A percentile compares a stretch with the other conserved stretches of the same genome.
phyloP scores from a whole-genome alignment of 2,329 filamentous ascomycete species.

The Septoria linicola region DNA sequence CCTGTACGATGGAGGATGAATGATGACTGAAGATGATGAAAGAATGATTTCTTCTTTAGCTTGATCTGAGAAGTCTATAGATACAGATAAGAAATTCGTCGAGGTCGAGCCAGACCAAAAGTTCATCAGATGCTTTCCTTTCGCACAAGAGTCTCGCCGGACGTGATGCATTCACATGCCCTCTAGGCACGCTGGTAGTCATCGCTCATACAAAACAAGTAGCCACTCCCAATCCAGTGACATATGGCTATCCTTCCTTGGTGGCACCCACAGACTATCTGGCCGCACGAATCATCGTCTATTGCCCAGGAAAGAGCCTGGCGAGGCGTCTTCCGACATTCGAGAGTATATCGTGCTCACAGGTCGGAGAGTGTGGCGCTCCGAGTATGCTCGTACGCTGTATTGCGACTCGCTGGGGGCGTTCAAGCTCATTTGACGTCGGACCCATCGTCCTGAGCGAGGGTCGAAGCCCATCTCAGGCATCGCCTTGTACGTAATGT shows the following conservation, averaged over 20 bases:
- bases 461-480: slow-evolving; percentile 11
- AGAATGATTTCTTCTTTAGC: no score
- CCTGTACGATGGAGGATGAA: neutral
- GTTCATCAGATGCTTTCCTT: neutral
- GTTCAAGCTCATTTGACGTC: slow-evolving; percentile 5
- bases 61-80: neutral
- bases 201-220: slow-evolving; percentile 1
- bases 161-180: neutral
- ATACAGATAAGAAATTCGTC: neutral
- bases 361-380: slow-evolving; percentile 5
- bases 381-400: neutral
- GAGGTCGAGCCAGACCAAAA: neutral
- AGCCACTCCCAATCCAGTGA: slow-evolving; percentile 8
- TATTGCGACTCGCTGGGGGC: slow-evolving; percentile 10
- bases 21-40: no score
- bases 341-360: slow-evolving; percentile 5
- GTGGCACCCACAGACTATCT: slow-evolving; percentile 5
- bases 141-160: neutral
- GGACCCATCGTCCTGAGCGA: slow-evolving; percentile 2
- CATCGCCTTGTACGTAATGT: neutral
- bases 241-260: slow-evolving; percentile 2
- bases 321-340: slow-evolving; percentile 7
- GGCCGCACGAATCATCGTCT: neutral
- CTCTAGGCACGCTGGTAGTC: neutral
- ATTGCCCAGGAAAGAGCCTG: slow-evolving; percentile 1